Evolutionary conservation across 2,329 filamentous ascomycete species (phyloP), one percentile per base, ranked within the genome.

Genomic region (Phaeosphaeria sp.): DNA sequence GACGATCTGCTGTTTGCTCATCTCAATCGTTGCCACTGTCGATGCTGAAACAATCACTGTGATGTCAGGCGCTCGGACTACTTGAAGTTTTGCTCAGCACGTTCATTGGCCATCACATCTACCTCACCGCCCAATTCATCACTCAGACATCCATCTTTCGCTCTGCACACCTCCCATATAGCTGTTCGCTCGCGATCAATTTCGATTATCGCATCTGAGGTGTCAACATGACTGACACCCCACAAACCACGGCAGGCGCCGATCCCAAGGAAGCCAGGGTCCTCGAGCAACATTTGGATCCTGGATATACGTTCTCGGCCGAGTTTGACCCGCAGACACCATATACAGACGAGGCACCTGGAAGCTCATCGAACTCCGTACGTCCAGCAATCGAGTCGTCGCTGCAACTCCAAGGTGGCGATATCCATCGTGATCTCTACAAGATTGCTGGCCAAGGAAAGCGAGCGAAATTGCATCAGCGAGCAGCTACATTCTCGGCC

Each of bases 391-490:
- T 77, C 45, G 86, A 89, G 58, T 92, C 89, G 1, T 93, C 91
- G 0, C 79, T 93, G 52, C 86, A 82, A 57, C 81, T 93, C 2
- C 90, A 90, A 69, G 91, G 91, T 51, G 91, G 91, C 42, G 91
- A 93, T 68, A 89, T 93, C 21, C 90, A 93, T 72, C 87, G 91
- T 33, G 89, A 91, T 67, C 84, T 93, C 33, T 93, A 91, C 83
- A 90, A 87, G 71, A 87, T 92, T 66, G 87, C 89, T 60, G 86
- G 87, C 17, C 82, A 86, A 40, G 78, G 74, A 74, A 84, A 69
- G 67, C 72, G 76, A 40, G 74, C 78, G 13, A 75, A 74, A 55
- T 51, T 76, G 73, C 80, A 78, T 64, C 79, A 86, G 68, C 84
- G 90, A 60, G 82, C 90, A 17, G 84, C 84, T 52, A 92, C 89